These are phyloP conservation scores for Oryza officinalis DNA, from an alignment of 176 grass and related monocot genomes.

Conservation along the genomic window DNA sequence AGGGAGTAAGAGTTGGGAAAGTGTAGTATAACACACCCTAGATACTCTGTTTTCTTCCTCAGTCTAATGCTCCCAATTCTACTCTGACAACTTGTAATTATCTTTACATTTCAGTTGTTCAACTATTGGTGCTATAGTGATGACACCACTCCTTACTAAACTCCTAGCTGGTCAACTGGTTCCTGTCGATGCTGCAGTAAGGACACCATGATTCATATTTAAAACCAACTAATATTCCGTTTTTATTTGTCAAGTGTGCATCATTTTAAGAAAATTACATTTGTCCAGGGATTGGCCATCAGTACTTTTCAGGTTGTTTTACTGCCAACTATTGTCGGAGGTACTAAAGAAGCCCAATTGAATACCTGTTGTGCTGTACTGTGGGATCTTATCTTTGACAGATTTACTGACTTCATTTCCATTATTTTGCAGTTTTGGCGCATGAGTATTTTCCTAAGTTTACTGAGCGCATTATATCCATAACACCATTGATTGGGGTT, in stretches of 20 bases:
- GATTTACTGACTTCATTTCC: slow-evolving; percentile 23
- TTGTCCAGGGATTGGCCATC: slow-evolving; percentile 79
- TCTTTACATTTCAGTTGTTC: slow-evolving; percentile 71
- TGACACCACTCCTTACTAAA: slow-evolving; percentile 97
- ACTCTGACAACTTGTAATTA: slow-evolving; percentile 16
- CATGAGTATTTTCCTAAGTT: slow-evolving; percentile 92
- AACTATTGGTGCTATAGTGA: slow-evolving; percentile 92
- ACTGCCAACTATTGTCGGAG: slow-evolving; percentile 87
- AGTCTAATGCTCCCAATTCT: slow-evolving; percentile 12
- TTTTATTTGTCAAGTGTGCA: slow-evolving; percentile 21
- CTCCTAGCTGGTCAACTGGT: slow-evolving; percentile 90
- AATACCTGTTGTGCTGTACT: slow-evolving; percentile 8
- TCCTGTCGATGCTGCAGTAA: slow-evolving; percentile 94
- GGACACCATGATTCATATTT: slow-evolving; percentile 27
- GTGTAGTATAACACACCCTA: too few relatives aligned
- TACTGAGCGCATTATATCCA: slow-evolving; percentile 68
- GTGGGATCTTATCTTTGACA: slow-evolving; percentile 15
- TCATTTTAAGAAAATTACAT: slow-evolving; percentile 6
- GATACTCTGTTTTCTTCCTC: slow-evolving; percentile 13
- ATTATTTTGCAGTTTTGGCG: slow-evolving; percentile 67
- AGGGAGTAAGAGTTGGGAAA: too few relatives aligned
- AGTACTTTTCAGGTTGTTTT: slow-evolving; percentile 99
- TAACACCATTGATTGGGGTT: slow-evolving; percentile 88
- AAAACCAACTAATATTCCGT: neutral
- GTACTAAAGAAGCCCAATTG: slow-evolving; percentile 42